A percentile compares a stretch with the other conserved stretches of the same genome.
Evolutionary conservation across 495 filamentous ascomycete genomes (phyloP).

Genomic region (Oleoguttula mirabilis): DNA sequence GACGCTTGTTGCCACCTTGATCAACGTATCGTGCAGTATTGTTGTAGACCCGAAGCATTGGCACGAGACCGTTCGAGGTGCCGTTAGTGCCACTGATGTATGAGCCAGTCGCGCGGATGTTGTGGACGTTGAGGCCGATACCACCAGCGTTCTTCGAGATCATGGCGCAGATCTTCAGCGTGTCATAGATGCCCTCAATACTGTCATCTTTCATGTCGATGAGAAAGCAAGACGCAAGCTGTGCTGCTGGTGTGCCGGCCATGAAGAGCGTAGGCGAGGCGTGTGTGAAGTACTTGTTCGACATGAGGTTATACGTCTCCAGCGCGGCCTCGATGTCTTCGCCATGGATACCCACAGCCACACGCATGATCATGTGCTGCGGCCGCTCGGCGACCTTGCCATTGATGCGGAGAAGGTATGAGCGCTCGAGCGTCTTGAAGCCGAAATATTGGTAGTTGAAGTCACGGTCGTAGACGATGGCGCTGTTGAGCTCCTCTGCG

Average conservation of each 20-base stretch:
- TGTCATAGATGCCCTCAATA: constrained; percentile 98
- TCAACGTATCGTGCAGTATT: constrained; percentile 98
- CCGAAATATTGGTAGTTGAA: constrained; percentile 99
- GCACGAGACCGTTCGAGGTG: constrained; percentile 91
- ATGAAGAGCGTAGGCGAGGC: constrained; percentile 97
- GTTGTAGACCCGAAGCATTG: constrained; percentile 97
- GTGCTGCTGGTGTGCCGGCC: constrained; percentile 83
- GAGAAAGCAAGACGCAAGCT: constrained; percentile 94
- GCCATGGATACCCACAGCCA: constrained; percentile 90
- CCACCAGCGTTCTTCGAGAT: constrained; percentile 98
- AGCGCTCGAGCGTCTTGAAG: constrained; percentile 97
- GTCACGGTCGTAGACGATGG: constrained; percentile 96
- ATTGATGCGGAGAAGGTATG: constrained; percentile 84
- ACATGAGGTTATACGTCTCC: constrained; percentile 98
- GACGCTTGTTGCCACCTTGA: constrained; percentile 98
- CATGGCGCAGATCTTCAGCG: constrained; percentile 96
- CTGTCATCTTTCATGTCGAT: constrained; percentile 98
- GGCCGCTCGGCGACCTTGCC: constrained; percentile 92
- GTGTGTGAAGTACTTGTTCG: constrained; percentile 93
- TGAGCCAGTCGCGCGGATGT: constrained; percentile 89
- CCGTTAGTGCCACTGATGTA: constrained; percentile 98
- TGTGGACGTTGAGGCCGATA: constrained; percentile 89
- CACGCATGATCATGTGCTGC: constrained; percentile 99
- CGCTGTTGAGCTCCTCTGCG: constrained; percentile 90
- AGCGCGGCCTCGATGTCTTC: constrained; percentile 86